Conservation (phyloP, 768 basidiomycete genomes). For the Collybia sordida region DNA sequence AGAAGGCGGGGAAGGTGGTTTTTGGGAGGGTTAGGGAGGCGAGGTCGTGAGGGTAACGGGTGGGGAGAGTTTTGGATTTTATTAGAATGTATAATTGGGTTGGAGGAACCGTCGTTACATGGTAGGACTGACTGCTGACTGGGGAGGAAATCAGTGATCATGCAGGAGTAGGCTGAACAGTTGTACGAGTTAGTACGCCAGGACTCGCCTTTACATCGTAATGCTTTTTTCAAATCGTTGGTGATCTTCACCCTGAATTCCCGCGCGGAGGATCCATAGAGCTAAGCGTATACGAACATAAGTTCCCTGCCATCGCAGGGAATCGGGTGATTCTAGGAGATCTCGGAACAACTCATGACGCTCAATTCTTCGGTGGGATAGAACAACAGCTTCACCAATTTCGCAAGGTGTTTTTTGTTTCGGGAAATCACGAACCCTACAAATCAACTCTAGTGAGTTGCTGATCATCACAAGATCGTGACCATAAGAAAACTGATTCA, state of each 20-base stretch:
- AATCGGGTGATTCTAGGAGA: conserved; percentile 35
- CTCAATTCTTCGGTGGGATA: conserved; percentile 31
- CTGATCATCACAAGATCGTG: no score
- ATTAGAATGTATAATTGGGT: no score
- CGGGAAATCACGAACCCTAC: conserved; percentile 31
- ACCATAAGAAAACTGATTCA: no score
- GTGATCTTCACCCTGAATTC: conserved; percentile 9
- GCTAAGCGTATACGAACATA: conserved; percentile 17
- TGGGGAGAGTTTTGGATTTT: no score
- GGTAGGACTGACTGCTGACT: no score
- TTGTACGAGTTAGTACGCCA: no score
- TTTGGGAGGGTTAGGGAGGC: conserved; percentile 16
- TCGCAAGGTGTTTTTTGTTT: conserved; percentile 29
- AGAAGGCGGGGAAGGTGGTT: conserved; percentile 39
- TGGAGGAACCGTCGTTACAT: no score
- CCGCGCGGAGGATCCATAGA: background rate
- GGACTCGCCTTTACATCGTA: no score
- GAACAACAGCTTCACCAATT: conserved; percentile 26
- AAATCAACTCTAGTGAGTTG: background rate
- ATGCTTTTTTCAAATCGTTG: conserved; percentile 5
- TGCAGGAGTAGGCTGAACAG: no score
- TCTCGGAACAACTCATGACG: conserved; percentile 30
- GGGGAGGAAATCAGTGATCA: no score
- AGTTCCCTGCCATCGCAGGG: conserved; percentile 22
- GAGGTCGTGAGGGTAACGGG: no score